A percentile compares a stretch with the other conserved stretches of the same genome.
phyloP scores from a whole-genome alignment of 495 filamentous ascomycete species.

The Daldinia caldariorum region DNA sequence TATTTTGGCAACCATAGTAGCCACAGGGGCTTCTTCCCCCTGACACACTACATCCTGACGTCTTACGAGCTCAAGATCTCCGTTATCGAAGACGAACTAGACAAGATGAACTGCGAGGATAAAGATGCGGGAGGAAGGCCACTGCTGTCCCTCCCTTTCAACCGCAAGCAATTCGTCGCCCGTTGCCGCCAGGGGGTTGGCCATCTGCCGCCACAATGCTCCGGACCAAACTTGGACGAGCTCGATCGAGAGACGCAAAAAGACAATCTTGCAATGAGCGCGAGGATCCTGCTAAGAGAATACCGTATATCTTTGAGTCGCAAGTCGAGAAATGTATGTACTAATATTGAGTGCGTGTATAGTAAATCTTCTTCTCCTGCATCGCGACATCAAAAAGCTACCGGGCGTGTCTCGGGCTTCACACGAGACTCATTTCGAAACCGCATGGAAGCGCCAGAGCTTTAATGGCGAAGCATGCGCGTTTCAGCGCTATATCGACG shows the following conservation, averaged over 20 bases:
- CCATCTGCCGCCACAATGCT: conserved; percentile 8
- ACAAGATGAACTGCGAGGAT: conserved; percentile 31
- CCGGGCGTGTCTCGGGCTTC: conserved; percentile 14
- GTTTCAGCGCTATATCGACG: conserved; percentile 34
- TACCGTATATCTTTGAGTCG: conserved; percentile 15
- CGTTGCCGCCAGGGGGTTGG: conserved; percentile 18
- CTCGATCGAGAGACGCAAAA: conserved; percentile 16
- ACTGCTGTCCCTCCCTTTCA: conserved; percentile 19
- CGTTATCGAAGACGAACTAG: conserved; percentile 19
- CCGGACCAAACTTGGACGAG: neutral
- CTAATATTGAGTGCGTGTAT: neutral
- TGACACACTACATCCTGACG: conserved; percentile 13
- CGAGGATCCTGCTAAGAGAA: neutral
- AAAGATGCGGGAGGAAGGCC: neutral
- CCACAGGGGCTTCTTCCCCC: conserved; percentile 8
- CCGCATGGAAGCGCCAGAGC: neutral
- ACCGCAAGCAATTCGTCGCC: conserved; percentile 19
- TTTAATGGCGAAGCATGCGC: conserved; percentile 20
- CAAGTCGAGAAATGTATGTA: neutral
- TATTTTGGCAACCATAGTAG: conserved; percentile 17
- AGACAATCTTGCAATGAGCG: conserved; percentile 11
- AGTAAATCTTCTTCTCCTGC: conserved; percentile 13
- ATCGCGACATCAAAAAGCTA: conserved; percentile 14
- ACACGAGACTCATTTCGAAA: conserved; percentile 20
- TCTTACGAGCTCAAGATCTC: conserved; percentile 25